Conservation (phyloP, 192 early-diverging fungal species). For the Dispira simplex region DNA sequence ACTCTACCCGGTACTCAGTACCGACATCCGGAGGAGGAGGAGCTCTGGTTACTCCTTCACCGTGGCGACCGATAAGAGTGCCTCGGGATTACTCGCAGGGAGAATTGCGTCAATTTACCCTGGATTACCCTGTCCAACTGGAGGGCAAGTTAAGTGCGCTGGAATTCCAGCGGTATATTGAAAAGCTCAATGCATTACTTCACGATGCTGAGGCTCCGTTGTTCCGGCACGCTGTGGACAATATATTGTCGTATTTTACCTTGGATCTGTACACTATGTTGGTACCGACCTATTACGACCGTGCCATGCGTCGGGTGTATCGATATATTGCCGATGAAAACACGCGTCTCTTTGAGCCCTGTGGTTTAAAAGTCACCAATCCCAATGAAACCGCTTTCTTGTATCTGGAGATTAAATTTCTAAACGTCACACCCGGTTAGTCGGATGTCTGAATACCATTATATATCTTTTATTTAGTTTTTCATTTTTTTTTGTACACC, state of each 20-base stretch:
- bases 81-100: constrained; percentile 33
- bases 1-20: no score
- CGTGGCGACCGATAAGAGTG: constrained; percentile 15
- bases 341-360: constrained; percentile 23
- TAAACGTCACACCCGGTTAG: constrained; percentile 10
- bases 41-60: no score
- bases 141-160: constrained; percentile 22
- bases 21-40: no score
- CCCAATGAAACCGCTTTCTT: constrained; percentile 32
- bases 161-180: constrained; percentile 22
- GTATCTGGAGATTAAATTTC: constrained; percentile 27
- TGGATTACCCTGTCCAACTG: constrained; percentile 24
- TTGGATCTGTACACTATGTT: constrained; percentile 29
- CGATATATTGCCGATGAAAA: constrained; percentile 20
- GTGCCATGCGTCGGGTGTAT: constrained; percentile 19
- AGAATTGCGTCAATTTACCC: constrained; percentile 19
- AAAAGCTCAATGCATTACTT: constrained; percentile 22
- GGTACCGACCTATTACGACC: constrained; percentile 22
- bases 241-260: constrained; percentile 27
- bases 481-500: no score
- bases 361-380: constrained; percentile 22
- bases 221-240: constrained; percentile 25
- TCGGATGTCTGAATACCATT: no score
- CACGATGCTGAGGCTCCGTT: constrained; percentile 28
- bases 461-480: no score